Evolutionary conservation across 177 flowering plant species (phyloP), one percentile per base, ranked within the genome.

Genomic region (Vitis hybrid): DNA sequence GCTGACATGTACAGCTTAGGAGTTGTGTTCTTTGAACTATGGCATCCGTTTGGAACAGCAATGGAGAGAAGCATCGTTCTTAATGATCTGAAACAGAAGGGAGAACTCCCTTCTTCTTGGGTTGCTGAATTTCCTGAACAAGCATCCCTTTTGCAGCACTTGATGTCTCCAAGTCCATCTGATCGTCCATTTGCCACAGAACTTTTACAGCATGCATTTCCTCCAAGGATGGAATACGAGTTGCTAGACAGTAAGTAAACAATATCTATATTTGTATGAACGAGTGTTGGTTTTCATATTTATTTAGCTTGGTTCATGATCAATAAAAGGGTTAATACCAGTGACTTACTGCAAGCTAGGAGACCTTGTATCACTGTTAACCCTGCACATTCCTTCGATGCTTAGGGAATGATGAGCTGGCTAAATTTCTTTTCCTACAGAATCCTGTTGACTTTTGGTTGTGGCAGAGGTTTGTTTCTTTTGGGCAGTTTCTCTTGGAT

Each of bases 1-100:
- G 98, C 87, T 72, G 99, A 95, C 77, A 95, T 93, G 97, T 95
- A 93, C 72, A 91, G 99, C 78, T 77, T 93, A 72, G 98, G 98
- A 62, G 80, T 95, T 72, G 96, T 93, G 10, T 91, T 95, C 73
- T 90, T 95, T 82, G 98, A 95, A 79, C 87, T 93, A 48, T 95
- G 98, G 97, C 89, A 89, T 62, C 99, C 99, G 52, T 93, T 95
- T 76, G 89, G 82, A 46, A 95, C 97, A 13, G 89, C 89, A 67
- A 93, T 93, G 99, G 98, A 95, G 81, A 88, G 97, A 72, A 80
- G 89, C 30, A 46, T 83, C 67, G 79, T 91, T 77, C 91, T 91
- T 73, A 87, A 88, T 57, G 93, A 95, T 77, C 81, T 95, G 71
- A 90, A 90, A 72, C 88, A 75, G 74, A 93, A 90, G 65, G 89